phyloP scores from a whole-genome alignment of 495 filamentous ascomycete species.

The Oidiodendron maius region DNA sequence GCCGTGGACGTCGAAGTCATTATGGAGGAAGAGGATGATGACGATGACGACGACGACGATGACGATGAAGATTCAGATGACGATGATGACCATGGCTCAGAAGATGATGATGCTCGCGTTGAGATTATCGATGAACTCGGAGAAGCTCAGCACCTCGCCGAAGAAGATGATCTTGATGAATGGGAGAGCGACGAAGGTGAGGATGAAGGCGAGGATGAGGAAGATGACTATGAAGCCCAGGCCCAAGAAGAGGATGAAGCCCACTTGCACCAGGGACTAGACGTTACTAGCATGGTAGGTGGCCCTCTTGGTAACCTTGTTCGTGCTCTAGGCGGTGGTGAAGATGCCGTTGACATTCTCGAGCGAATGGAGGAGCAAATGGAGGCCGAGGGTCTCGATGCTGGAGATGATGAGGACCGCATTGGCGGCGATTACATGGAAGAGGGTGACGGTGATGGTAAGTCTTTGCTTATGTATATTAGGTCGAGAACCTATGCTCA shows the following conservation, averaged over 20 bases:
- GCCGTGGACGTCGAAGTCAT: slow-evolving; percentile 80
- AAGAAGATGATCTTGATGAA: slow-evolving; percentile 47
- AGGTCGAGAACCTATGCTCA: slow-evolving; percentile 3
- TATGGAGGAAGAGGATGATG: slow-evolving; percentile 65
- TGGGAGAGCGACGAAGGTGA: slow-evolving; percentile 53
- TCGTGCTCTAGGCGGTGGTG: slow-evolving; percentile 30
- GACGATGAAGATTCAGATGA: slow-evolving; percentile 51
- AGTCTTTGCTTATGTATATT: slow-evolving; percentile 26
- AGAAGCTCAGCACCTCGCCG: slow-evolving; percentile 26
- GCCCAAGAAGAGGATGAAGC: slow-evolving; percentile 39
- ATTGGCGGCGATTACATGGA: slow-evolving; percentile 56
- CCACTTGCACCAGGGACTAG: slow-evolving; percentile 12
- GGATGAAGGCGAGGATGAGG: slow-evolving; percentile 33
- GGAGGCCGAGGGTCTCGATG: slow-evolving; percentile 55
- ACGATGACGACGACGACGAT: slow-evolving; percentile 56
- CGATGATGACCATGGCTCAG: slow-evolving; percentile 45
- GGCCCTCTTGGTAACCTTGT: slow-evolving; percentile 32
- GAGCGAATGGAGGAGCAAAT: slow-evolving; percentile 45
- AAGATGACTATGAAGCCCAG: slow-evolving; percentile 43
- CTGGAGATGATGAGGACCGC: slow-evolving; percentile 38
- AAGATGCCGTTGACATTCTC: slow-evolving; percentile 39
- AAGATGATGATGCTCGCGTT: slow-evolving; percentile 40
- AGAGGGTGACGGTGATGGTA: slow-evolving; percentile 57
- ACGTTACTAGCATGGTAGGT: slow-evolving; percentile 15
- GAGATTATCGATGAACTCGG: slow-evolving; percentile 54